Evolutionary conservation across 2,329 filamentous ascomycete species (phyloP).

Genomic region (Aspergillus arachidicola): DNA sequence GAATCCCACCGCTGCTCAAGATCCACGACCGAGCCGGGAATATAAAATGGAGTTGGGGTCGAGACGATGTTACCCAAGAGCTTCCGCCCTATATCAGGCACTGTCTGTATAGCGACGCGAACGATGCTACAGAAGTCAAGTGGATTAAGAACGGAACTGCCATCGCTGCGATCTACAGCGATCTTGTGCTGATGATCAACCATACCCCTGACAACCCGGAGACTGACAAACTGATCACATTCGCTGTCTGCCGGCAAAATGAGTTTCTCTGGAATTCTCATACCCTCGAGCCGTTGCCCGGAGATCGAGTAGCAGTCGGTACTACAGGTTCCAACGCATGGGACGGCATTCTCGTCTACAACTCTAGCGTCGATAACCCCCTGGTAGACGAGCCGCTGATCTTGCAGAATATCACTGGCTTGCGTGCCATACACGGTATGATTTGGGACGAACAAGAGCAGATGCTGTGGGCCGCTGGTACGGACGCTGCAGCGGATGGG

Average conservation of each 20-base stretch:
- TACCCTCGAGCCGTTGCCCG: conserved; percentile 24
- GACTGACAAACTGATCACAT: conserved; percentile 28
- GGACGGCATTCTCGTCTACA: conserved; percentile 29
- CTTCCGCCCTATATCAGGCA: conserved; percentile 18
- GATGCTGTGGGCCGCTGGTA: conserved; percentile 27
- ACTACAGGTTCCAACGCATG: conserved; percentile 27
- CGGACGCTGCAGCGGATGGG: conserved; percentile 27
- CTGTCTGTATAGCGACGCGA: conserved; percentile 22
- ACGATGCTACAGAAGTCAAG: conserved; percentile 30
- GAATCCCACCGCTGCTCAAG: conserved; percentile 21
- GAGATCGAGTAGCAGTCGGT: conserved; percentile 23
- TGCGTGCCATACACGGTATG: conserved; percentile 27
- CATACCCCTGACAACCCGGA: conserved; percentile 24
- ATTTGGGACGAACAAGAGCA: conserved; percentile 30
- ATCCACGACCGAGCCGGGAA: conserved; percentile 23
- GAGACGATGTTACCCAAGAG: conserved; percentile 22
- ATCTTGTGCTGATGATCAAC: conserved; percentile 26
- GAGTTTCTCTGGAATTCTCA: conserved; percentile 26
- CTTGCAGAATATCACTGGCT: conserved; percentile 26
- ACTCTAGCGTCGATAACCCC: conserved; percentile 20
- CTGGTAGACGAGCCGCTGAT: conserved; percentile 24
- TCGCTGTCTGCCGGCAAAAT: conserved; percentile 24
- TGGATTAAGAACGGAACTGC: conserved; percentile 26
- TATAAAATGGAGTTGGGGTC: conserved; percentile 24
- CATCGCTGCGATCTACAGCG: conserved; percentile 26